Base-by-base conservation (phyloP, 1,284 basidiomycete species). In the Mycena sp. region DNA sequence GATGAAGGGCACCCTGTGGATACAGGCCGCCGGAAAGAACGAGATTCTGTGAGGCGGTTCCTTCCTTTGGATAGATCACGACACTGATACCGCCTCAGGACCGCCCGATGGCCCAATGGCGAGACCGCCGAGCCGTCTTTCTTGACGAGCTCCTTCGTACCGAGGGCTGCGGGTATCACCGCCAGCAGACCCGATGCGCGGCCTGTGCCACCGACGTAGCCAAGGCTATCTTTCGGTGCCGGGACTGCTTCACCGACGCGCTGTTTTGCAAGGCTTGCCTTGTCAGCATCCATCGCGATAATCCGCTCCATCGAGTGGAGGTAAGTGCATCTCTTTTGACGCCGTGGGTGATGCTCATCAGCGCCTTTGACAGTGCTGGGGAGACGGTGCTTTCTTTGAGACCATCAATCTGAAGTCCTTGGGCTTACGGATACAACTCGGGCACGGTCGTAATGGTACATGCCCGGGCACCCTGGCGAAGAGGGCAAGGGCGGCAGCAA, bases 371-470 rank as follows among this genome's bases (percentile, higher is more conserved):
- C 56, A 65, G 55, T 13, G 18, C 8, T 65, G 64, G 64, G 20
- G 6, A 7, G 55, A 39, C 11, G 8, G 4, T 4, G 2, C 30
- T 30, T 30, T 6, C 13, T 67, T 61, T 22, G 22, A 13, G 8
- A 16, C 13, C 2, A 39, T n/a, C 4, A 18, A 14, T 5, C 38
- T 67, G 9, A 44, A 50, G 11, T 22, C 30, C 2, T 20, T 67
- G n/a, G 66, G 66, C 2, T 39, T 67, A 16, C 66, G 66, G 22
- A 61, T 67, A 5, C 66, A 4, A 56, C 44, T 67, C n/a, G 56
- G 65, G 7, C 65, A 67, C 56, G 44, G 46, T 2, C 57, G 62
- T 7, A 44, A 14, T 6, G 44, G 14, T 4, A n/a, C 41, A 20
- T 46, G 48, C 44, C 57, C 56, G 20, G 65, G 38, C 8, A 69